phyloP scores from a whole-genome alignment of 2,329 filamentous ascomycete genomes.

The Colletotrichum endophyticum region DNA sequence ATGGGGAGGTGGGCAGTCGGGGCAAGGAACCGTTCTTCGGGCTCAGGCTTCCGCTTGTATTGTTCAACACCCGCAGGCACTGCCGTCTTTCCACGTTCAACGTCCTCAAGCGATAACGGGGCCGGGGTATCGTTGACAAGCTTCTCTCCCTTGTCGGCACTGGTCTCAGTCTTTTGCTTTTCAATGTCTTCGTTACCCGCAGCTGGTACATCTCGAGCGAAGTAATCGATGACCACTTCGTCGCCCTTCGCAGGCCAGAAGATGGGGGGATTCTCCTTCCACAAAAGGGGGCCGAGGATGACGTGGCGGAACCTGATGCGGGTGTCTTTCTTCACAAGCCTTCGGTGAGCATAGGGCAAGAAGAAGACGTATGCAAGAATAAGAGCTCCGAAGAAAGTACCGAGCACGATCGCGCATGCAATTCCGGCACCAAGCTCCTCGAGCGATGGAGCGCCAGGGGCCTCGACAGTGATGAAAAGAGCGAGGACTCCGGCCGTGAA shows the following conservation, averaged over 20 bases:
- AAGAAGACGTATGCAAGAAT: constrained; percentile 37
- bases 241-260: constrained; percentile 28
- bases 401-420: constrained; percentile 29
- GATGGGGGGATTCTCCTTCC: constrained; percentile 25
- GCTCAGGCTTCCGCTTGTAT: constrained; percentile 44
- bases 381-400: constrained; percentile 34
- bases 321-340: constrained; percentile 35
- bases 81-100: constrained; percentile 36
- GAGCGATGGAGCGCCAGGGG: constrained; percentile 24
- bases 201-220: constrained; percentile 12
- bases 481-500: constrained; percentile 26
- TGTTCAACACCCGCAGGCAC: constrained; percentile 29
- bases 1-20: constrained; percentile 20
- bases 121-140: neutral
- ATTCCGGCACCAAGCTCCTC: constrained; percentile 37
- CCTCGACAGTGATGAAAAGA: constrained; percentile 26
- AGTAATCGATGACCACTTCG: constrained; percentile 30
- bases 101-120: constrained; percentile 25
- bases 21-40: constrained; percentile 27
- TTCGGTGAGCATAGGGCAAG: constrained; percentile 37
- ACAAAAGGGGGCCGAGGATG: constrained; percentile 40
- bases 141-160: constrained; percentile 13
- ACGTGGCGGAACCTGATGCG: constrained; percentile 36
- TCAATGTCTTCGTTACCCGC: neutral
- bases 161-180: neutral